Conservation (phyloP, 1,284 basidiomycete genomes). For the Filobasidium uniguttulatum region DNA sequence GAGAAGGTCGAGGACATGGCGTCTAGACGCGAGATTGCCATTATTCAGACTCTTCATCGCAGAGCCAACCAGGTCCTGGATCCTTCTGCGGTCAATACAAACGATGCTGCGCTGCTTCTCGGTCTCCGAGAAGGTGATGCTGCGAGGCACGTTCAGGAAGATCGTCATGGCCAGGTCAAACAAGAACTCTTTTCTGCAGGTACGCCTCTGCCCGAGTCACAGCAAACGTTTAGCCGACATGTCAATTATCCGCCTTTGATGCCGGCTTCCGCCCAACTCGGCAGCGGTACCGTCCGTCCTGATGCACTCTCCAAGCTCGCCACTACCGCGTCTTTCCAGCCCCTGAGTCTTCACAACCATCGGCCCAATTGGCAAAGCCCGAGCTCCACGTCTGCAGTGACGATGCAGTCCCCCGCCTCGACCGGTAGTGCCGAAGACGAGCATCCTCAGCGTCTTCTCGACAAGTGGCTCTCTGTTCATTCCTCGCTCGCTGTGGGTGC, state of each 20-base stretch:
- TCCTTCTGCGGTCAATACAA: slow-evolving; percentile 25
- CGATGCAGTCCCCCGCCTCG: slow-evolving; percentile 15
- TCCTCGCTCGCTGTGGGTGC: slow-evolving; percentile 27
- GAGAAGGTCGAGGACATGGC: slow-evolving; percentile 32
- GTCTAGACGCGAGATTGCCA: slow-evolving; percentile 36
- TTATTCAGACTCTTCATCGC: slow-evolving; percentile 35
- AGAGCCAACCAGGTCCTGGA: slow-evolving; percentile 33
- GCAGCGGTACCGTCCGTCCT: neutral
- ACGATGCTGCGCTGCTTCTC: slow-evolving; percentile 26
- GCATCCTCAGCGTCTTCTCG: slow-evolving; percentile 33
- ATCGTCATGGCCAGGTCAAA: neutral
- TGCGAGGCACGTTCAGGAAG: slow-evolving; percentile 16
- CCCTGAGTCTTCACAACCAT: slow-evolving; percentile 5
- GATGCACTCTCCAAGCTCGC: neutral
- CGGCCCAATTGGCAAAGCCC: slow-evolving; percentile 4
- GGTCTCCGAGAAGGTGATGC: slow-evolving; percentile 25
- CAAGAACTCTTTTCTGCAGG: neutral
- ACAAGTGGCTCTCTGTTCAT: slow-evolving; percentile 35
- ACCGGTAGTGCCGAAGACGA: slow-evolving; percentile 30
- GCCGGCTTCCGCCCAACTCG: neutral
- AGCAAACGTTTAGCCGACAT: too few species aligned
- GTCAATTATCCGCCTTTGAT: neutral
- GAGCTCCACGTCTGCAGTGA: slow-evolving; percentile 1
- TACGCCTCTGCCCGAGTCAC: neutral
- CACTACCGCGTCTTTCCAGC: slow-evolving; percentile 10